Evolutionary conservation across 1,284 basidiomycete genomes (phyloP).

Genomic region (Fomes fomentarius): DNA sequence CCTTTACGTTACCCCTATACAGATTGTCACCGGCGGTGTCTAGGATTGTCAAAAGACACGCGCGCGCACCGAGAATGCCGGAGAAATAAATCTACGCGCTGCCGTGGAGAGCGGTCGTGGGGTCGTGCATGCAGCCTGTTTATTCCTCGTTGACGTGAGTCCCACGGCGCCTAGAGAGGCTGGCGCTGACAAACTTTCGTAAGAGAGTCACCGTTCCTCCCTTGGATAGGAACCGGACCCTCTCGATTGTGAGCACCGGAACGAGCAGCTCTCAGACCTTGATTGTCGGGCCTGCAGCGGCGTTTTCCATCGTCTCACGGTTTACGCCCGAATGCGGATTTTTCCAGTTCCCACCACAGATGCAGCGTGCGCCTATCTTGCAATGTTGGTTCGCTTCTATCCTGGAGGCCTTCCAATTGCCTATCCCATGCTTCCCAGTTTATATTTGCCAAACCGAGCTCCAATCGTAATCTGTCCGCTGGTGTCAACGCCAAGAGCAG

Average conservation of each 20-base stretch:
- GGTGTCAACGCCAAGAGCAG: constrained; percentile 21
- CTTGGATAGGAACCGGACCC: constrained; percentile 10
- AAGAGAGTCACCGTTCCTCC: constrained; percentile 10
- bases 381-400: constrained; percentile 16
- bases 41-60: constrained; percentile 3
- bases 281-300: constrained; percentile 16
- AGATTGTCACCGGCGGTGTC: constrained; percentile 5
- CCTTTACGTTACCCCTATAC: constrained; percentile 5
- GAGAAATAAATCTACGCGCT: not conserved
- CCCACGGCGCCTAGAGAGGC: not conserved
- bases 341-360: constrained; percentile 18
- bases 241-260: constrained; percentile 9
- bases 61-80: not conserved
- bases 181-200: constrained; percentile 14
- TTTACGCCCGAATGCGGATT: not conserved
- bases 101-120: not conserved
- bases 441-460: constrained; percentile 16
- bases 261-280: constrained; percentile 4
- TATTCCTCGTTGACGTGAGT: constrained; percentile 12
- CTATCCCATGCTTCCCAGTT: constrained; percentile 17
- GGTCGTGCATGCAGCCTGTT: not conserved
- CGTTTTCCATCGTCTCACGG: constrained; percentile 20
- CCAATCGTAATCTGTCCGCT: constrained; percentile 12
- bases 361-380: constrained; percentile 18
- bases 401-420: constrained; percentile 19